phyloP scores from a whole-genome alignment of 805 yeast species.

The Ogataea siamensis region DNA sequence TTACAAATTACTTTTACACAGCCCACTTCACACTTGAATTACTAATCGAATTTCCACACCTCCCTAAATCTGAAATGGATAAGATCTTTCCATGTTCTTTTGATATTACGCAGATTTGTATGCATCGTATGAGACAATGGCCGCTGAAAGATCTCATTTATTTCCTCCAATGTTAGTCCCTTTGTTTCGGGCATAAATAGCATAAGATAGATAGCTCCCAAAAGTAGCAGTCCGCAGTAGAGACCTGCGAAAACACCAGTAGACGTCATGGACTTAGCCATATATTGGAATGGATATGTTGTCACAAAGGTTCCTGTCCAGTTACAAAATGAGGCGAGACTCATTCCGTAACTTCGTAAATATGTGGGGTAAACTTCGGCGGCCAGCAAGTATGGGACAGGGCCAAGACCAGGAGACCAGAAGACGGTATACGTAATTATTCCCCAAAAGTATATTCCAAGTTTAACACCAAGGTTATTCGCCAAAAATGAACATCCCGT shows the following conservation, averaged over 20 bases:
- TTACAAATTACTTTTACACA: too few species aligned
- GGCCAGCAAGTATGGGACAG: constrained; percentile 55
- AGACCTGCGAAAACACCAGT: constrained; percentile 63
- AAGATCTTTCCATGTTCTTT: constrained; percentile 11
- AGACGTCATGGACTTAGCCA: constrained; percentile 63
- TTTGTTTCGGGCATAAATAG: constrained; percentile 74
- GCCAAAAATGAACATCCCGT: constrained; percentile 56
- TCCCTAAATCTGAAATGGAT: constrained; percentile 11
- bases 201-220: constrained; percentile 50
- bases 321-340: constrained; percentile 51
- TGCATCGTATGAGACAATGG: constrained; percentile 26
- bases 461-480: constrained; percentile 39
- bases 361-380: constrained; percentile 63
- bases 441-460: constrained; percentile 61
- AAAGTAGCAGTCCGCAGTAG: constrained; percentile 60
- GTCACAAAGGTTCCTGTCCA: constrained; percentile 69
- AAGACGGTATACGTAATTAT: constrained; percentile 45
- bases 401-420: constrained; percentile 53
- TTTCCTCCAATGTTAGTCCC: constrained; percentile 70
- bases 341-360: constrained; percentile 62
- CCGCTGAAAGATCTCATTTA: constrained; percentile 61
- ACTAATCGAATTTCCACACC: constrained; percentile 7
- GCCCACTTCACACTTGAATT: too few species aligned
- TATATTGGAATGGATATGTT: constrained; percentile 60
- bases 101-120: constrained; percentile 10